Evolutionary conservation across 352 stramenopile genomes (phyloP).

Genomic region (Globisporangium nunn): DNA sequence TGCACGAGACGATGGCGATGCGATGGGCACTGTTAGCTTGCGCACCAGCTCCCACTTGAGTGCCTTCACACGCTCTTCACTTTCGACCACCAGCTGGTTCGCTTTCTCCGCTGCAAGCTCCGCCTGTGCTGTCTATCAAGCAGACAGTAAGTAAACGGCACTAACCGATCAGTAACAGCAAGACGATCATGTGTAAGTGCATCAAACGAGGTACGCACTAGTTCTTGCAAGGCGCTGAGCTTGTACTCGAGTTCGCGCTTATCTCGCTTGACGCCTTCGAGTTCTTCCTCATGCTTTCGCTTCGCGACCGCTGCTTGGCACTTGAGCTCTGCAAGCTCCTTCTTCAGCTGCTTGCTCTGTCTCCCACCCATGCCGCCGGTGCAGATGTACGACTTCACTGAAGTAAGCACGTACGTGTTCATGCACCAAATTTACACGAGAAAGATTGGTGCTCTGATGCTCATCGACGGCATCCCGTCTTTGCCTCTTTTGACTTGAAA

Average conservation of each 20-base stretch:
- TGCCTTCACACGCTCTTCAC: slow-evolving; percentile 59
- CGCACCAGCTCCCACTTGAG: slow-evolving; percentile 74
- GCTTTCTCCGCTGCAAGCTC: slow-evolving; percentile 46
- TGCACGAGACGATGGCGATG: neutral
- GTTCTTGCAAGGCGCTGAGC: slow-evolving; percentile 41
- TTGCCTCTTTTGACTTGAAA: too few species aligned
- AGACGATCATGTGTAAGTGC: too few species aligned
- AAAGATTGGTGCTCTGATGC: neutral
- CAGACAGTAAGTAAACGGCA: neutral
- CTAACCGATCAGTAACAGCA: neutral
- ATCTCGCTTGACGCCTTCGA: slow-evolving; percentile 32
- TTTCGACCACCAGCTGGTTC: slow-evolving; percentile 25
- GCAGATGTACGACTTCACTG: neutral
- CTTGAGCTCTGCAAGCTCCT: slow-evolving; percentile 44
- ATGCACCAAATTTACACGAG: neutral
- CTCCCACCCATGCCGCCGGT: slow-evolving; percentile 32
- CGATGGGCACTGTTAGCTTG: slow-evolving; percentile 22
- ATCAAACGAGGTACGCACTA: slow-evolving; percentile 15
- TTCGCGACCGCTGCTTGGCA: slow-evolving; percentile 20
- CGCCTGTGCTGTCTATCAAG: slow-evolving; percentile 21
- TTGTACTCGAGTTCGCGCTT: slow-evolving; percentile 56
- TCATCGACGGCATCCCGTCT: too few species aligned
- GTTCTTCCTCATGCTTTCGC: slow-evolving; percentile 31
- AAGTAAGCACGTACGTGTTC: neutral
- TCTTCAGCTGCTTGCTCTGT: slow-evolving; percentile 46